Evolutionary conservation across 2,329 filamentous ascomycete genomes (phyloP), one percentile per base, ranked within the genome.

Genomic region (Cladobotryum protrusum): DNA sequence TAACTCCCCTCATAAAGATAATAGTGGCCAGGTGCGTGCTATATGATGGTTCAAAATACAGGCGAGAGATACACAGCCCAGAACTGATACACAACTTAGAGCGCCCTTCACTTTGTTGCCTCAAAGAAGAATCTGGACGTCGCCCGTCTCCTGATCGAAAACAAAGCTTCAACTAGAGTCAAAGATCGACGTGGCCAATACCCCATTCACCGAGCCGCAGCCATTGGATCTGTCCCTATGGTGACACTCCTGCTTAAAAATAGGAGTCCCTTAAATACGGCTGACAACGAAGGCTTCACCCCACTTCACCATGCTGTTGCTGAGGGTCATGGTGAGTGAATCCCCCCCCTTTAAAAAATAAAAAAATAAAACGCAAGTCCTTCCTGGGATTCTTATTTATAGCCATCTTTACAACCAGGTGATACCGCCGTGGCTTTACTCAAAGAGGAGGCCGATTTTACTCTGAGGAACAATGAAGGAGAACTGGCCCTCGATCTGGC

Each of bases 151-250:
- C 79, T 99, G n/a, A 71, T 99, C 36, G 76, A 79, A 15, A 77
- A 83, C 59, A 86, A 87, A 51, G 92, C 89, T 12, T 89, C 85
- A 4, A 81, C 90, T 1, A 77, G 92, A 20, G 77, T 91, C 2
- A 88, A 88, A 56, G 93, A 99, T 65, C 87, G 82, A 61, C 81
- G 90, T 29, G 88, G 89, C n/a, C 92, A 96, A 64, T 82, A 96
- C 50, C 80, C 95, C 6, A 78, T 99, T 20, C 95, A 99, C 68
- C 83, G 93, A 15, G 93, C 93, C 3, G 92, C 93, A 0, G 92
- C 93, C 3, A 82, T 90, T 3, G 95, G 95, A 6, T 92, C 86
- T 4, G 80, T 86, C n/a, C 90, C 92, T 5, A 89, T 99, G 72
- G 76, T 95, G 43, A 86, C 83, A 59, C 71, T 95, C 35, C 72